Base-by-base conservation (phyloP, 768 basidiomycete genomes). In the Podaxis sp. region DNA sequence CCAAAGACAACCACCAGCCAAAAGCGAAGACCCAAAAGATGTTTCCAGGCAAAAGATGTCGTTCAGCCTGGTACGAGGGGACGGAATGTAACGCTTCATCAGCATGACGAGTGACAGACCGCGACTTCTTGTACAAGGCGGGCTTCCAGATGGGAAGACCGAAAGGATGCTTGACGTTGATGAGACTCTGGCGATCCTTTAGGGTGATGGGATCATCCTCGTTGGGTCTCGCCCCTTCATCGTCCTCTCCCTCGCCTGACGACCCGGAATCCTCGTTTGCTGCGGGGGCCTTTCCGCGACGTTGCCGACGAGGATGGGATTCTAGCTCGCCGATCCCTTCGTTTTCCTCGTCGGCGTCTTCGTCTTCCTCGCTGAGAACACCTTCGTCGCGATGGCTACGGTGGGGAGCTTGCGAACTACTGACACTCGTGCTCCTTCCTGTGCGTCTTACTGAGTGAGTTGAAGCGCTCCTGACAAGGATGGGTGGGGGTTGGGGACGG, bases 71-170 rank as follows among this genome's bases (percentile, higher is more conserved):
- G 2, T 94, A 91, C 20, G 94, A 96, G 1, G 97, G 97, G 33
- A 93, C 83, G 12, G 91, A 85, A 72, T 99, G 97, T 3, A 99
- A 85, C 0, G 92, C 97, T 63, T 91, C 88, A 74, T 99, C 97
- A 40, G 97, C 97, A 76, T 95, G 87, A 56, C 96, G 93, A 54
- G 96, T 98, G 69, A 99, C 93, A 2, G 96, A 93, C 36, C 97
- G 89, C 36, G 92, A 91, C 73, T 99, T 99, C 77, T 96, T 95
- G 87, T 99, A 99, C 62, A 99, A 76, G 0, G 97, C 97, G 22
- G 97, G 97, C 75, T 99, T 99, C 97, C 97, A 99, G 72, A 99
- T 98, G 41, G 94, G 96, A 63, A 99, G 82, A 80, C 97, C 97
- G 74, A 99, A 99, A 13, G 97, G 97, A 74, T 99, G 97, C 72